Evolutionary conservation across 2,329 filamentous ascomycete genomes (phyloP), one percentile per base, ranked within the genome.

Genomic region (Phoma herbarum): DNA sequence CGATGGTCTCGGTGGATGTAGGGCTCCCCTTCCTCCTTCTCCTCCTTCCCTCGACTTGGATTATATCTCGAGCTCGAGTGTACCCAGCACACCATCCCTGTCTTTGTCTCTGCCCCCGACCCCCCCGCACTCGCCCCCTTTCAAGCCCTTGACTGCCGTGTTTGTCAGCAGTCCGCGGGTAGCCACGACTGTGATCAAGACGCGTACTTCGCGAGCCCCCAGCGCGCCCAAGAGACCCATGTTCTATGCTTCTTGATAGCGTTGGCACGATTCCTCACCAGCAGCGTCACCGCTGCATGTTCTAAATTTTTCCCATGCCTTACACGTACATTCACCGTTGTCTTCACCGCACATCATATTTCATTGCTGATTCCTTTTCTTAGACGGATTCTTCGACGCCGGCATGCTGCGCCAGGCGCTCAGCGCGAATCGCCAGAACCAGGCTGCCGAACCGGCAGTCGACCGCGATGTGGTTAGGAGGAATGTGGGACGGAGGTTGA

Each of bases 331-430:
- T n/a, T 23, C 12, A 5, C 22, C 14, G n/a, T 23, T 18, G 5
- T 18, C n/a, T 18, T 37, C 9, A 18, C 33, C 11, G 6, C 28
- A 20, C 39, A 37, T 4, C 41, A 45, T n/a, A 29, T 42, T 42
- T 25, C 39, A 42, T 42, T 65, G 60, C 67, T 73, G 62, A 68
- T 79, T 77, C 69, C 77, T 47, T 63, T 65, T 62, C 61, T 53
- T 73, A 97, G 93, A 97, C 82, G 94, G 94, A 29, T 97, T 98
- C 83, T 98, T 98, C 79, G 94, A 98, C 75, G 93, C 94, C 0
- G 94, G 94, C 14, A 96, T 97, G 92, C 85, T 97, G 5, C 83
- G 95, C 23, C 91, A 96, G 75, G 92, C 93, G 1, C 86, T 97
- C 57, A 93, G 93, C 74, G 89, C 89, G 2, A 85, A 89, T 49